Percentiles rank a stretch among this genome's conserved stretches.
These are phyloP conservation scores for Beauveria rudraprayagi DNA, from an alignment of 2,329 filamentous ascomycete species.

Conservation along the genomic window DNA sequence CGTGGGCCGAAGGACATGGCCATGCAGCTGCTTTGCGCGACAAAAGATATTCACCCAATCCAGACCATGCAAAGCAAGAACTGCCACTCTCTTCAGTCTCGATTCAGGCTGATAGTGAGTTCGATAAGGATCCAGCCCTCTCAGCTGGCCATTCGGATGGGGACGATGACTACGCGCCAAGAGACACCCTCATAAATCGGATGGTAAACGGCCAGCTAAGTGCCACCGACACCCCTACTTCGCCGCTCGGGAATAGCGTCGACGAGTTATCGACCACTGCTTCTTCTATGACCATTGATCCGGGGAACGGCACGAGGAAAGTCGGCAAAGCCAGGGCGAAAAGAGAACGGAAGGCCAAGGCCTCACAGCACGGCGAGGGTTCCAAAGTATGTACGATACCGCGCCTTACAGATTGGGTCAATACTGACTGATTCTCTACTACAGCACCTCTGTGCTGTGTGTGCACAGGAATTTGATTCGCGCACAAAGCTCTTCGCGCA, in stretches of 20 bases:
- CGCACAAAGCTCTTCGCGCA: conserved; percentile 68
- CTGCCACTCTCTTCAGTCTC: background rate
- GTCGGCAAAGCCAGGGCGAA: conserved; percentile 44
- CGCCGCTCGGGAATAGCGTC: background rate
- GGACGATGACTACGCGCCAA: conserved; percentile 40
- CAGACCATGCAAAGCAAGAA: background rate
- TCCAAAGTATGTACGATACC: conserved; percentile 17
- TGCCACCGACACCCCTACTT: background rate
- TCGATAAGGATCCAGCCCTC: background rate
- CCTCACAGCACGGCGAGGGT: conserved; percentile 27
- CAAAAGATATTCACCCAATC: background rate
- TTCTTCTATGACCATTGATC: conserved; percentile 20
- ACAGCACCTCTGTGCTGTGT: conserved; percentile 37
- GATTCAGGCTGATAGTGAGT: no score
- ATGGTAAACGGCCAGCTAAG: conserved; percentile 17
- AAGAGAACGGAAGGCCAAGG: conserved; percentile 39
- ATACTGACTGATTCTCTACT: background rate
- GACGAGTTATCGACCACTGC: conserved; percentile 13
- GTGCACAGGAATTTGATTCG: conserved; percentile 44
- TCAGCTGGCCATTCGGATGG: background rate
- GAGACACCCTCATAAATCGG: conserved; percentile 34
- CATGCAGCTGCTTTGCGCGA: background rate
- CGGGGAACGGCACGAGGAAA: conserved; percentile 28
- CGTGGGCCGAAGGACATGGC: background rate
- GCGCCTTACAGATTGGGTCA: background rate